phyloP scores from a whole-genome alignment of 352 stramenopile species.

The Globisporangium spiculum region DNA sequence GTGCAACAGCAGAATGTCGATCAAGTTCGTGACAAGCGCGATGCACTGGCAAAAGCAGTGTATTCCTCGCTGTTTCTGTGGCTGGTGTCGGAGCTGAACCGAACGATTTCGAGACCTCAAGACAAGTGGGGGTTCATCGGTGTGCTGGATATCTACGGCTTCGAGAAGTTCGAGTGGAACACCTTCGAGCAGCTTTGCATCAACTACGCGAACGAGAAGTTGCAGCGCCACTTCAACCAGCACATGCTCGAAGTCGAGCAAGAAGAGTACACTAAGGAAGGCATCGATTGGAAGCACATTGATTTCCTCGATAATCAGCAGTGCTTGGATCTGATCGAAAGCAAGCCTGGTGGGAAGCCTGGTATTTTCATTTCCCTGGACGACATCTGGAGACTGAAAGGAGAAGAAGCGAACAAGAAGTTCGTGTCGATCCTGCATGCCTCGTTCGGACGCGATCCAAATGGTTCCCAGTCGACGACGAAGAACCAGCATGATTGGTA shows the following conservation, averaged over 20 bases:
- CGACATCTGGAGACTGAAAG: conserved; percentile 93
- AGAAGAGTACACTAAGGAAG: conserved; percentile 96
- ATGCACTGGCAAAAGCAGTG: conserved; percentile 90
- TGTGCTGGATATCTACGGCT: conserved; percentile 97
- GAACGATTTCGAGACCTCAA: conserved; percentile 78
- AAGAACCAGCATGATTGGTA: conserved; percentile 88
- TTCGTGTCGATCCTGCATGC: conserved; percentile 88
- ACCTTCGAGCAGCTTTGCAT: conserved; percentile 97
- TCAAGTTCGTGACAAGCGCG: conserved; percentile 85
- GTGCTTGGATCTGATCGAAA: conserved; percentile 92
- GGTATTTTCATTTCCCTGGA: conserved; percentile 96
- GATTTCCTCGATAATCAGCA: conserved; percentile 94
- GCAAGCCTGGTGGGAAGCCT: conserved; percentile 84
- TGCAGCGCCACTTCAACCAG: conserved; percentile 93
- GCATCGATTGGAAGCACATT: conserved; percentile 92
- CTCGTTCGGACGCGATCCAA: conserved; percentile 73
- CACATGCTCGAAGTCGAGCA: conserved; percentile 97
- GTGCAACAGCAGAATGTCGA: conserved; percentile 87
- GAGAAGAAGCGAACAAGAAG: conserved; percentile 90
- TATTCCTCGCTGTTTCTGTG: conserved; percentile 92
- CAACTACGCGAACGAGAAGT: conserved; percentile 96
- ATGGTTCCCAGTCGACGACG: conserved; percentile 31
- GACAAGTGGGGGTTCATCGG: conserved; percentile 92
- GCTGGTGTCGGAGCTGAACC: conserved; percentile 89
- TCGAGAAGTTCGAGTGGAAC: conserved; percentile 96